Conservation (phyloP, 1,139 yeast species). For the Geotrichum candidum region DNA sequence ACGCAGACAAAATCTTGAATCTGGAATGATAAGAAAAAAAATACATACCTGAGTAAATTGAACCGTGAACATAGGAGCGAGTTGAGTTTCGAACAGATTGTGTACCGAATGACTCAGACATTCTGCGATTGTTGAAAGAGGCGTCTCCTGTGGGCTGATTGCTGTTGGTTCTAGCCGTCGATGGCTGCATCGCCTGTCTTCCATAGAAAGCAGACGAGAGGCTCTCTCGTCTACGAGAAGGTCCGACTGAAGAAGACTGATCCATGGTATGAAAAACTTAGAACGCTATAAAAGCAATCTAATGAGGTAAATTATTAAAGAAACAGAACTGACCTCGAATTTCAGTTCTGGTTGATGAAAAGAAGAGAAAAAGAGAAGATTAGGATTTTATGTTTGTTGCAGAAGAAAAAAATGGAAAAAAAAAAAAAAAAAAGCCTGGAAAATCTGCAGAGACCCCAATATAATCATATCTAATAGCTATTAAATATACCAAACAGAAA, state of each 20-base stretch:
- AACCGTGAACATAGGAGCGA: conserved; percentile 9
- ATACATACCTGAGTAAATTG: not conserved
- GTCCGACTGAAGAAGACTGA: not conserved
- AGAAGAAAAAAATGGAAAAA: not conserved
- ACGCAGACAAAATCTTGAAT: not conserved
- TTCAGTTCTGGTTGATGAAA: not conserved
- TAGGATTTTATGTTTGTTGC: not conserved
- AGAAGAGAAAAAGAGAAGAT: not conserved
- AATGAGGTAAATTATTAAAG: not conserved
- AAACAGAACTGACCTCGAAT: not conserved
- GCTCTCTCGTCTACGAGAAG: conserved; percentile 8
- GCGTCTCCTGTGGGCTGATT: not conserved
- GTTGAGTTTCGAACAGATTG: conserved; percentile 9
- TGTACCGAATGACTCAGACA: conserved; percentile 13
- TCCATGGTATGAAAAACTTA: conserved; percentile 3
- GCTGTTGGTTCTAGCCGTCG: not conserved
- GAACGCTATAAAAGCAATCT: not conserved
- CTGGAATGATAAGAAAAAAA: not conserved
- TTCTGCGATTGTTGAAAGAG: not conserved
- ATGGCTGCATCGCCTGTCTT: not conserved
- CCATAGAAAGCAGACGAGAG: conserved; percentile 12
- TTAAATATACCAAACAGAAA: not conserved
- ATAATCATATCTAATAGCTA: not conserved
- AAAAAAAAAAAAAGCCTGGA: not conserved
- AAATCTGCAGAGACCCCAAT: not conserved